Base-by-base conservation (phyloP, 306 rosid species). In the Benincasa hispida region DNA sequence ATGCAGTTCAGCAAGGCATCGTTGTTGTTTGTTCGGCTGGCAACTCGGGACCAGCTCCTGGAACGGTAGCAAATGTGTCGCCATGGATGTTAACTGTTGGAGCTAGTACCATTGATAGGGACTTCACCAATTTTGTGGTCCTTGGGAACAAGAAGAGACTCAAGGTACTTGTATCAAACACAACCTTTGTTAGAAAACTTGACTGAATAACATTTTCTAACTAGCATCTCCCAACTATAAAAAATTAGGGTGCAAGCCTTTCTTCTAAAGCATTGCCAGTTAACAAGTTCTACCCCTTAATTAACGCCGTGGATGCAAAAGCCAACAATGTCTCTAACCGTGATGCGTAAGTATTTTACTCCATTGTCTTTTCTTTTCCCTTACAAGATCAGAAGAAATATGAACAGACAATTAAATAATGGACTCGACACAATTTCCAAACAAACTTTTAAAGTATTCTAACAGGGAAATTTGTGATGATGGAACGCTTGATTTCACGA, bases 41-140 rank as follows among this genome's bases (percentile, higher is more conserved):
- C 0, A 93, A 93, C 70, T 2, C 53, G 0, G 98, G 98, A 47
- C 98, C 98, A 35, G 12, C 10, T 3, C 88, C 95, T 35, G 37
- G 65, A 2, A 86, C 83, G 51, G 73, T 93, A 68, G 84, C 95
- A 0, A 93, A 89, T 45, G 75, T 86, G 34, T 89, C 98, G 1
- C 98, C 98, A 1, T 93, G 98, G 98, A 68, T 93, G 47, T 72
- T 93, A 79, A 93, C 98, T 6, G 93, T 93, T 45, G 98, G 81
- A 56, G 95, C 98, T 25, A 88, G 90, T 28, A 89, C 90, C 10
- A 50, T 93, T 10, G 98, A 91, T 27, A 87, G 97, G 15, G 62
- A 90, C n/a, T 93, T 93, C 80, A 8, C 76, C 63, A 79, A 87
- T 27, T 85, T 92, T 1, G 56, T 88, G 76, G 63, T 75, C 74